Conservation (phyloP, 2,329 filamentous ascomycete genomes). For the Pezicula radicicola region DNA sequence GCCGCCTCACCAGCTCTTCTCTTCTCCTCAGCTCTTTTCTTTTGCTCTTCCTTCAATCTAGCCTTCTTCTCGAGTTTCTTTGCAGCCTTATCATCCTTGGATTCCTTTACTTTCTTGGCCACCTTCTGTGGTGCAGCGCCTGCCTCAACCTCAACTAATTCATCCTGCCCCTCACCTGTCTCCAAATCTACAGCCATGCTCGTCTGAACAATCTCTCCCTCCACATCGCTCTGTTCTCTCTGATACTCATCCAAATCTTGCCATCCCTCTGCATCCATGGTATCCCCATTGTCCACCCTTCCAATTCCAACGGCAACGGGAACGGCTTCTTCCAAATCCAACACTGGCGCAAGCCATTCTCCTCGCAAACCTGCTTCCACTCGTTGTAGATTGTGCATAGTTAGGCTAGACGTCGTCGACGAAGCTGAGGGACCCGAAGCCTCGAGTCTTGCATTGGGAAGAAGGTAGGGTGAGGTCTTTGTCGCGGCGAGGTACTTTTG, state of each 20-base stretch:
- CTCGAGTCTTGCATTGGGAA: conserved; percentile 30
- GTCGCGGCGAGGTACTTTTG: conserved; percentile 24
- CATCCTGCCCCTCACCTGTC: conserved; percentile 34
- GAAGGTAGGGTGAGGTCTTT: conserved; percentile 21
- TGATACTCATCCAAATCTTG: conserved; percentile 33
- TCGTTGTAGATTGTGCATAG: conserved; percentile 48
- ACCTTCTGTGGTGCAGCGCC: conserved; percentile 29
- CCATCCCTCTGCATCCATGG: conserved; percentile 27
- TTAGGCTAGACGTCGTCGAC: conserved; percentile 31
- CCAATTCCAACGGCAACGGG: conserved; percentile 21
- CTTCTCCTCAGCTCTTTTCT: conserved; percentile 36
- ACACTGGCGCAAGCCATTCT: conserved; percentile 40
- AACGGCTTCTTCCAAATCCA: conserved; percentile 31
- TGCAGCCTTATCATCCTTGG: conserved; percentile 33
- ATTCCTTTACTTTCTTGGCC: conserved; percentile 34
- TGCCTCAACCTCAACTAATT: conserved; percentile 28
- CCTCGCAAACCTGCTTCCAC: conserved; percentile 49
- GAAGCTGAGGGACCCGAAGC: conserved; percentile 26
- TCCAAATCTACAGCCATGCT: conserved; percentile 31
- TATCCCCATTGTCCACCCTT: conserved; percentile 18
- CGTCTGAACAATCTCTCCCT: conserved; percentile 18
- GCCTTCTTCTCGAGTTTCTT: conserved; percentile 32
- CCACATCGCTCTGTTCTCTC: conserved; percentile 27
- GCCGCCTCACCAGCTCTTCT: conserved; percentile 8
- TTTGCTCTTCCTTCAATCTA: conserved; percentile 49